phyloP scores from a whole-genome alignment of 768 basidiomycete species.

The Termitomyces sp. region DNA sequence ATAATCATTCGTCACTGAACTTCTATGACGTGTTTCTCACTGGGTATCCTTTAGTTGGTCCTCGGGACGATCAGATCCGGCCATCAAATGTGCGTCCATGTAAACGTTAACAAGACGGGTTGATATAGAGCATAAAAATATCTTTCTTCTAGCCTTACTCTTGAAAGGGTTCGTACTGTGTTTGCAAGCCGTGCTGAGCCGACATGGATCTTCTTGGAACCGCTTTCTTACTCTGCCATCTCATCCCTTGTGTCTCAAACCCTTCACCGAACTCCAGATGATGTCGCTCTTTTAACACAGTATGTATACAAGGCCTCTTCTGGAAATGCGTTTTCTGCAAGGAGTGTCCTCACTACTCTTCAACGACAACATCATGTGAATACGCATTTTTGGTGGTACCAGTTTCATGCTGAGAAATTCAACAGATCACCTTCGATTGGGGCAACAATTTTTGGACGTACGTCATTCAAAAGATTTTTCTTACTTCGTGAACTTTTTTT shows the following conservation, averaged over 20 bases:
- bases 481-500: neutral
- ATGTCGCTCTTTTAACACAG: conserved; percentile 45
- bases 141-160: conserved; percentile 28
- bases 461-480: conserved; percentile 17
- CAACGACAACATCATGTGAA: conserved; percentile 60
- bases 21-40: neutral
- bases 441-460: conserved; percentile 63
- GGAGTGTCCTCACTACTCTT: conserved; percentile 57
- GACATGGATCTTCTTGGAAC: conserved; percentile 66
- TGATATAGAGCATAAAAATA: neutral
- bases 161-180: conserved; percentile 50
- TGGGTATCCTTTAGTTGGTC: conserved; percentile 40
- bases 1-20: conserved; percentile 5
- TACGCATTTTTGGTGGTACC: neutral
- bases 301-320: conserved; percentile 53
- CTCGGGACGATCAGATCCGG: conserved; percentile 59
- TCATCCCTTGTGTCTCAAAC: conserved; percentile 58
- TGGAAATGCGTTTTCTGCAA: conserved; percentile 67
- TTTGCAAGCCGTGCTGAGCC: conserved; percentile 52
- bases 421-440: conserved; percentile 61
- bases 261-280: conserved; percentile 53
- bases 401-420: neutral
- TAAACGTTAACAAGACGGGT: neutral
- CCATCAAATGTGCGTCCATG: conserved; percentile 37
- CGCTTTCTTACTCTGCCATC: conserved; percentile 51